Base-by-base conservation (phyloP, 139 green algal species). In the Axilococcus clingmanii region DNA sequence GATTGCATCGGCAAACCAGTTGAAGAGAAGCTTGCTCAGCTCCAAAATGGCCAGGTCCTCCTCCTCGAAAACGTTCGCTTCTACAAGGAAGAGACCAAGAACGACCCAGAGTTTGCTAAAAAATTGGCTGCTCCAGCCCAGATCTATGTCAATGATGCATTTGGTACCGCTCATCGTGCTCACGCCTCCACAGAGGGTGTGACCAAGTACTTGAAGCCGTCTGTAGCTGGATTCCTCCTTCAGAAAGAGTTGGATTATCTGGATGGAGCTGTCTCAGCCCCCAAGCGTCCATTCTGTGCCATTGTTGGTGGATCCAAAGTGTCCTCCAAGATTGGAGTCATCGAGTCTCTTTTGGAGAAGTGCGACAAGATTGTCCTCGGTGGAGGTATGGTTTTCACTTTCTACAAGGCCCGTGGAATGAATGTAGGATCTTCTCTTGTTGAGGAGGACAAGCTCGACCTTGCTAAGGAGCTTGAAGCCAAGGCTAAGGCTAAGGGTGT, bases 221-320 rank as follows among this genome's bases (percentile, higher is more conserved):
- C 54, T 22, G 67, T 79, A 31, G 71, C 71, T 30, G 70, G 70
- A 49, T 68, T 77, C 43, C 72, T 96, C 52, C 75, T 99, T 55
- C 83, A 97, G 83, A 97, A 95, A 76, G 88, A 95, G 82, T 76
- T 97, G 28, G 78, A 88, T 67, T 94, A 94, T 83, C 77, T 95
- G 48, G 79, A 94, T 76, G 87, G 87, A 37, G 89, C 89, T 27
- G 88, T 99, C 8, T 63, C 67, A 44, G 59, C 69, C 52, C 92
- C 92, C 66, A 89, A 91, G 71, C 76, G 82, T 53, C 92, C 92
- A 37, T 99, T 99, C 54, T 79, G 75, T 45, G 91, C 92, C 61
- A 98, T 99, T 50, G 88, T 99, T 34, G 92, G 92, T 19, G 92
- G 92, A 62, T 93, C 78, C 77, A 98, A 98, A 82, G 92, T 99